Percentiles rank a stretch among this genome's conserved stretches.
Evolutionary conservation across 2,329 filamentous ascomycete genomes (phyloP).

Genomic region (Neophaeococcomyces mojaviensis): DNA sequence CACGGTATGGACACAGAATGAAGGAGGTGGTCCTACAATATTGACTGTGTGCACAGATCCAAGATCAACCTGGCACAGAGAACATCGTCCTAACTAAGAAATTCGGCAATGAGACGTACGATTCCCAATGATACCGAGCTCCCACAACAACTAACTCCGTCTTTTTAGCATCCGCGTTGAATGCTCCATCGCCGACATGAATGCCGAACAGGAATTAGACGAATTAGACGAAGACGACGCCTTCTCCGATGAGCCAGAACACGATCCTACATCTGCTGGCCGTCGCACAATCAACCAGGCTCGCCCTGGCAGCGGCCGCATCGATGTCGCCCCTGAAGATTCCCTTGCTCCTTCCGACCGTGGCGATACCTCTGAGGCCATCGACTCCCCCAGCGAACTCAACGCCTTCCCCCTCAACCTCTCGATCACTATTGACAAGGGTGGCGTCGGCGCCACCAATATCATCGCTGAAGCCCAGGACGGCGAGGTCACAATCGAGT

Average conservation of each 20-base stretch:
- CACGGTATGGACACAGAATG: slow-evolving; percentile 46
- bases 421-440: slow-evolving; percentile 82
- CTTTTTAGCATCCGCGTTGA: slow-evolving; percentile 61
- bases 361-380: slow-evolving; percentile 50
- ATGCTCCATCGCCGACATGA: slow-evolving; percentile 78
- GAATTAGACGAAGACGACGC: slow-evolving; percentile 37
- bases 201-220: slow-evolving; percentile 55
- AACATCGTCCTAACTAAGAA: slow-evolving; percentile 77
- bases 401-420: slow-evolving; percentile 70
- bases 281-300: slow-evolving; percentile 51
- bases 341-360: slow-evolving; percentile 47
- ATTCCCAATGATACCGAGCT: neutral
- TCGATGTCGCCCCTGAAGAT: slow-evolving; percentile 51
- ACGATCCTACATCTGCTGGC: slow-evolving; percentile 43
- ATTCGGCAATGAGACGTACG: slow-evolving; percentile 82
- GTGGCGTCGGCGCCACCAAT: slow-evolving; percentile 73
- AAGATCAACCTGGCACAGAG: slow-evolving; percentile 76
- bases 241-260: slow-evolving; percentile 52
- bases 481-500: slow-evolving; percentile 78
- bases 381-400: slow-evolving; percentile 42
- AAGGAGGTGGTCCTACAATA: slow-evolving; percentile 9
- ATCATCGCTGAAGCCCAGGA: slow-evolving; percentile 83
- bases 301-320: slow-evolving; percentile 42
- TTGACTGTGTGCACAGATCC: slow-evolving; percentile 36
- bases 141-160: slow-evolving; percentile 13